These are phyloP conservation scores for Talaromyces sp. DNA, from an alignment of 2,329 filamentous ascomycete genomes.

Conservation along the genomic window DNA sequence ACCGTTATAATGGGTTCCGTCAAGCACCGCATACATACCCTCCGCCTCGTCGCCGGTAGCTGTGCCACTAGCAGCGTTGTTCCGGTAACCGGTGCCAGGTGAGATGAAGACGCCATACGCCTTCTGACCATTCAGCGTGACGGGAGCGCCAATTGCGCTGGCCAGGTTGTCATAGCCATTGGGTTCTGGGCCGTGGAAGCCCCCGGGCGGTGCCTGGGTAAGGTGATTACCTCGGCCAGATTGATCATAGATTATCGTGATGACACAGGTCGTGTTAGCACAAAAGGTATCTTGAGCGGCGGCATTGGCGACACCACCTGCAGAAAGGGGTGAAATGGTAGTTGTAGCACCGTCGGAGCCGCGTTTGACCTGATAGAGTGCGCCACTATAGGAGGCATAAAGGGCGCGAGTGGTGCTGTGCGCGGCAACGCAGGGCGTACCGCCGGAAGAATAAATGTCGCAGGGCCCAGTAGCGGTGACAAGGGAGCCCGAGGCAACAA, in stretches of 20 bases:
- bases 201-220: constrained; percentile 3
- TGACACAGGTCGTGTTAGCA: constrained; percentile 8
- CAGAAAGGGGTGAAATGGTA: constrained; percentile 5
- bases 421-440: constrained; percentile 11
- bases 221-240: constrained; percentile 10
- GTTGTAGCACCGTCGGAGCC: constrained; percentile 7
- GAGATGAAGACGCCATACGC: constrained; percentile 13
- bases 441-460: constrained; percentile 9
- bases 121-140: constrained; percentile 9
- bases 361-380: constrained; percentile 7
- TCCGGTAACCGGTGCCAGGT: constrained; percentile 11
- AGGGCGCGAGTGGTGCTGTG: constrained; percentile 11
- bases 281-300: constrained; percentile 8
- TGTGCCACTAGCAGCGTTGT: neutral
- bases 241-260: constrained; percentile 13
- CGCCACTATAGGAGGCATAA: constrained; percentile 3
- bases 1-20: constrained; percentile 10
- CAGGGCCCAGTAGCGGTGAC: constrained; percentile 8
- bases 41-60: constrained; percentile 3
- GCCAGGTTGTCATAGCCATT: constrained; percentile 10
- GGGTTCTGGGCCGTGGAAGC: neutral
- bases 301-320: constrained; percentile 10
- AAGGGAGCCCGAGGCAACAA: constrained; percentile 2
- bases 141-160: constrained; percentile 8
- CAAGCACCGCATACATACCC: constrained; percentile 13